Percentiles rank a stretch among this genome's conserved stretches.
phyloP scores from a whole-genome alignment of 495 filamentous ascomycete species.

The Astrocystis sublimbata region DNA sequence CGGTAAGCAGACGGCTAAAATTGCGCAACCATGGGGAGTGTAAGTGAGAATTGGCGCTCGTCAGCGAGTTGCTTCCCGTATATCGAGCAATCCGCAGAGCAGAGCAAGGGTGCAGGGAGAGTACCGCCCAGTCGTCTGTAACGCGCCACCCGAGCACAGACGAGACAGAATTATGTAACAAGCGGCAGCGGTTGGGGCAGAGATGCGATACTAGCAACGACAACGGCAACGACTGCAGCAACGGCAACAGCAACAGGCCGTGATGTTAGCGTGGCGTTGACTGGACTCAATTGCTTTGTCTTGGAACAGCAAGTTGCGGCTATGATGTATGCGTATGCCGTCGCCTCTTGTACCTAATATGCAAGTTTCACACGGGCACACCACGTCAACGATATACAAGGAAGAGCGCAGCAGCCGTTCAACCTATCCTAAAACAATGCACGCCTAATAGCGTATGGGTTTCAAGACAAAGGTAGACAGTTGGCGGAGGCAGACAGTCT shows the following conservation, averaged over 20 bases:
- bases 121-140: neutral
- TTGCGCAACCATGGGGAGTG: neutral
- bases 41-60: neutral
- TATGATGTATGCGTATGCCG: too few species aligned
- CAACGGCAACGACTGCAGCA: too few species aligned
- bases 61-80: neutral
- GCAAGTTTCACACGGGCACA: too few species aligned
- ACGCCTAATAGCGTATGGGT: slow-evolving; percentile 30
- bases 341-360: too few species aligned
- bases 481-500: neutral
- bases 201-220: too few species aligned
- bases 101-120: neutral
- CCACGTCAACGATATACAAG: neutral
- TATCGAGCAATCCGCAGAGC: neutral
- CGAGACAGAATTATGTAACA: neutral
- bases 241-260: neutral
- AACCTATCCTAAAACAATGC: neutral
- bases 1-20: neutral
- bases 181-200: neutral
- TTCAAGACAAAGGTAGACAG: neutral
- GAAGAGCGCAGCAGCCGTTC: neutral
- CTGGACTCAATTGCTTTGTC: too few species aligned
- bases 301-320: too few species aligned
- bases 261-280: neutral
- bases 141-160: neutral